A percentile compares a stretch with the other conserved stretches of the same genome.
Conservation (phyloP, 345 rosid species). For the Eucalyptus leucophloia region DNA sequence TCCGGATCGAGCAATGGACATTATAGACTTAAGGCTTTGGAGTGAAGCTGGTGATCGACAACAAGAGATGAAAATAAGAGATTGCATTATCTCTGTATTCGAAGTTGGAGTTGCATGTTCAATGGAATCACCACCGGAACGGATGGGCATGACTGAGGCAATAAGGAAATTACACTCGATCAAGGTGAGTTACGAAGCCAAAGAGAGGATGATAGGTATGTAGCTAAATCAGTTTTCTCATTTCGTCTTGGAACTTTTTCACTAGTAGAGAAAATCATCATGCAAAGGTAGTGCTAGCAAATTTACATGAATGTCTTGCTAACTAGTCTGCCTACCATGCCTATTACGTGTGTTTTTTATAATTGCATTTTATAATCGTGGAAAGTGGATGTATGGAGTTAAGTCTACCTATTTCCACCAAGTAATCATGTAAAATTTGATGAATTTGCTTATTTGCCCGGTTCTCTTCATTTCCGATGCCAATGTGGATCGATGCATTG, state of each 20-base stretch:
- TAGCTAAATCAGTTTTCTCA: background rate
- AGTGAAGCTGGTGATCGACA: background rate
- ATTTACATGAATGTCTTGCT: background rate
- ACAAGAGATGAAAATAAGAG: background rate
- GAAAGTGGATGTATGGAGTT: background rate
- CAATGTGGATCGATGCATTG: no score
- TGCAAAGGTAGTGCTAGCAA: background rate
- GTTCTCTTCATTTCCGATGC: no score
- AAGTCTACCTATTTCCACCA: no score
- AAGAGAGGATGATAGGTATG: background rate
- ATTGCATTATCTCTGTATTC: background rate
- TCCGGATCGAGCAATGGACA: background rate
- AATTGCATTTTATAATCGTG: background rate
- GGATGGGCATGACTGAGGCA: background rate
- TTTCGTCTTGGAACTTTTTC: background rate
- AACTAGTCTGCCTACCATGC: background rate
- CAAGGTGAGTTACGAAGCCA: background rate
- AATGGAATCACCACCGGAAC: accelerated
- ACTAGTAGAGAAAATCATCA: background rate
- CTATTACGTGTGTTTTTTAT: background rate
- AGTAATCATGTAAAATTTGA: no score
- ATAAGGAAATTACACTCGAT: no score
- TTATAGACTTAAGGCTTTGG: background rate
- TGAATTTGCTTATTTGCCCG: no score
- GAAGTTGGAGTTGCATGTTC: background rate